Percentiles rank a stretch among this genome's conserved stretches.
phyloP scores from a whole-genome alignment of 73 alveolate species.

The Uronychia setigera region DNA sequence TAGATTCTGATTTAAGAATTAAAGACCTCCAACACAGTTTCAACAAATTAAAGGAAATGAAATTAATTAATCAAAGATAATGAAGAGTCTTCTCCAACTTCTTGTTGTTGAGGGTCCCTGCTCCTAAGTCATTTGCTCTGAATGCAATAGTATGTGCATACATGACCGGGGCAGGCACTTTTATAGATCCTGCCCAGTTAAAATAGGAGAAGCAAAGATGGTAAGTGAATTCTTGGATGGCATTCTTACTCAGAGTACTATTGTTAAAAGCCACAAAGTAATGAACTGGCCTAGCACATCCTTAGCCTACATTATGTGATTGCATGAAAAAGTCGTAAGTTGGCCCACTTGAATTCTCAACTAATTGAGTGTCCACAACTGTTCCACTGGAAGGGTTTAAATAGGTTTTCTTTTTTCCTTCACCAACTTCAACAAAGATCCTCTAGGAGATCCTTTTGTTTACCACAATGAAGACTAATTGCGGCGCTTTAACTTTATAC shows the following conservation, averaged over 20 bases:
- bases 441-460: no score
- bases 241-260: conserved; percentile 25
- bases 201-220: conserved; percentile 52
- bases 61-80: not conserved
- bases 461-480: no score
- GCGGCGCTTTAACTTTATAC: no score
- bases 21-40: no score
- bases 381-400: conserved; percentile 55
- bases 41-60: no score
- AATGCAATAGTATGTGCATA: conserved; percentile 55
- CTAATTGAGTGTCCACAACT: conserved; percentile 42
- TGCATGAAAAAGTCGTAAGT: conserved; percentile 47
- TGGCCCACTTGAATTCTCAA: conserved; percentile 19
- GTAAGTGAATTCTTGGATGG: conserved; percentile 48
- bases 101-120: not conserved
- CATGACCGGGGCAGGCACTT: conserved; percentile 64
- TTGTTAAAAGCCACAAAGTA: conserved; percentile 32
- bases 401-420: no score
- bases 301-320: conserved; percentile 54
- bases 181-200: conserved; percentile 62
- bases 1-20: no score
- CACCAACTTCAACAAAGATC: no score
- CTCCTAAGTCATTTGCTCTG: not conserved
- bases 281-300: conserved; percentile 55
- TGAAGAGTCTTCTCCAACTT: not conserved